These are phyloP conservation scores for Podaxis sp. DNA, from an alignment of 768 basidiomycete species.

Conservation along the genomic window DNA sequence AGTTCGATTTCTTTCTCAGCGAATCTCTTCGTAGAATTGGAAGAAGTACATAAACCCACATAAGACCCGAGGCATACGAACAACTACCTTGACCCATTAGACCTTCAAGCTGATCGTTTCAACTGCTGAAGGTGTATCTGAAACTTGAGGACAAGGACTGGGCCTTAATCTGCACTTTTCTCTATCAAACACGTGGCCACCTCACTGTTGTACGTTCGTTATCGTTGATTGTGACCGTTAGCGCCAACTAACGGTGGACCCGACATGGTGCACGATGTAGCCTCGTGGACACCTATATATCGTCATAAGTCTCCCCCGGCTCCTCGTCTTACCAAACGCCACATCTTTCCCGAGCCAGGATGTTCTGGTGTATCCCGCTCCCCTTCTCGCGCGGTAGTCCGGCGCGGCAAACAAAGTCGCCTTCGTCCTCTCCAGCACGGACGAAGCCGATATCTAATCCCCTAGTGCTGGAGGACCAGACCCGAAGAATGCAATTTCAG, in stretches of 20 bases:
- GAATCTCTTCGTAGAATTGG: not conserved
- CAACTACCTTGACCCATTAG: not conserved
- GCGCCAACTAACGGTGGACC: not conserved
- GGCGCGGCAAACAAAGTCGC: slow-evolving; percentile 4
- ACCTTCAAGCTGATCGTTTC: not conserved
- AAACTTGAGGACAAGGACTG: slow-evolving; percentile 8
- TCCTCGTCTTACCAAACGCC: slow-evolving; percentile 3
- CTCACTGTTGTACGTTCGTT: slow-evolving; percentile 3
- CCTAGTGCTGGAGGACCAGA: slow-evolving; percentile 7
- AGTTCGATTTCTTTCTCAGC: not conserved
- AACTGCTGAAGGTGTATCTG: not conserved
- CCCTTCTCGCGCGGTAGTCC: slow-evolving; percentile 1
- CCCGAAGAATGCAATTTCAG: slow-evolving; percentile 13
- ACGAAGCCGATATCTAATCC: slow-evolving; percentile 11
- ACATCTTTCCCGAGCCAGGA: slow-evolving; percentile 22
- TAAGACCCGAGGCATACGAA: not conserved
- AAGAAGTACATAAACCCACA: not conserved
- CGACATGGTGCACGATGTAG: slow-evolving; percentile 31
- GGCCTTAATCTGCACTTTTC: not conserved
- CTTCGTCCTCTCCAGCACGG: slow-evolving; percentile 16
- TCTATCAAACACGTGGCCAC: slow-evolving; percentile 9
- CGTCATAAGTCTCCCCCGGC: slow-evolving; percentile 3
- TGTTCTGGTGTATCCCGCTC: slow-evolving; percentile 30
- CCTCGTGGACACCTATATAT: slow-evolving; percentile 31
- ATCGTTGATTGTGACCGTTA: slow-evolving; percentile 3